Base-by-base conservation (phyloP, 306 rosid genomes). In the Cicer judaicum region DNA sequence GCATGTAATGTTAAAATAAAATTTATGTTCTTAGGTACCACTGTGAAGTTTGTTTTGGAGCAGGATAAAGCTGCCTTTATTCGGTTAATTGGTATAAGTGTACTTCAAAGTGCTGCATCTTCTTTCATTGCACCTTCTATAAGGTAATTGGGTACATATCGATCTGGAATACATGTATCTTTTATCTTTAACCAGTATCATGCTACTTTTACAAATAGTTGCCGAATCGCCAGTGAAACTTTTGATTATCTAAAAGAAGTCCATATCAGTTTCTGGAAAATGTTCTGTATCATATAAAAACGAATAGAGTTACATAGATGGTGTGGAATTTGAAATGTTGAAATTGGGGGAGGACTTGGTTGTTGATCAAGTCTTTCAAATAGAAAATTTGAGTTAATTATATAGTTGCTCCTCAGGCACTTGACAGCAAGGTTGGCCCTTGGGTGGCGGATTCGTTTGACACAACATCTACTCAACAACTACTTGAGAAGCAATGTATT, bases 381-480 rank as follows among this genome's bases (percentile, higher is more conserved):
- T 69, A 56, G 42, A 18, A 46, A 67, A 53, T 52, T 61, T 82
- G 42, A 61, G 70, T 54, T 52, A 67, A 68, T 43, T 44, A 14
- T 80, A 15, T 64, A 21, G 38, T 80, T 81, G 29, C 68, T 82
- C 67, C 71, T 42, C 90, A 94, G 99, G 88, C 92, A 92, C 89
- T 80, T 89, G 84, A 94, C 88, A 68, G 85, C 96, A 73, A 89
- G 88, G 88, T 79, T 94, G 80, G 99, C 99, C 75, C 95, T 94
- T 71, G 96, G 97, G 71, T 92, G 99, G 97, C 88, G 99, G 85
- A 90, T 90, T 75, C 93, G 96, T 53, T 89, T 94, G 91, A 94
- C 99, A 16, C 87, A 90, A 64, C 97, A 94, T 86, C 88, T 94
- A 59, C 88, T 92, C 47, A 89, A 89, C 71, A 87, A 85, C 77